Evolutionary conservation across 208 protist genomes (phyloP).

Genomic region (Acanthamoeba lenticulata): DNA sequence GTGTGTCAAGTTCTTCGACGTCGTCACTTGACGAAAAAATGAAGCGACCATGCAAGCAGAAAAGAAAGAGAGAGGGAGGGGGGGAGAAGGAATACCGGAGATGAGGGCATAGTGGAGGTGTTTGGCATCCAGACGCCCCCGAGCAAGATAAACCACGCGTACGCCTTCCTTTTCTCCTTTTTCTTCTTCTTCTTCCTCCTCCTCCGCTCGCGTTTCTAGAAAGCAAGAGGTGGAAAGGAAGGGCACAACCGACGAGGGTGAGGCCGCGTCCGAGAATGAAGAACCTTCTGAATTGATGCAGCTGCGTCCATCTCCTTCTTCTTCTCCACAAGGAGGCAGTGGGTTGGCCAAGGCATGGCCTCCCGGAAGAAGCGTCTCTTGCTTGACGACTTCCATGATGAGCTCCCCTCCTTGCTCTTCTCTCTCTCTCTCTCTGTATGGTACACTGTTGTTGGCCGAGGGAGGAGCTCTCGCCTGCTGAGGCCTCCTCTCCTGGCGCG

Average conservation of each 20-base stretch:
- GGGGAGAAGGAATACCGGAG: not conserved
- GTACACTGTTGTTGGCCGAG: too few species aligned
- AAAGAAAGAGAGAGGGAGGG: not conserved
- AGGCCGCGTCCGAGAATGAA: too few species aligned
- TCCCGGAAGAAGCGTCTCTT: too few species aligned
- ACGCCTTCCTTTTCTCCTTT: not conserved
- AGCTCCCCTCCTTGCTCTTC: too few species aligned
- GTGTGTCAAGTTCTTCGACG: too few species aligned
- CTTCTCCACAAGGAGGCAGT: not conserved
- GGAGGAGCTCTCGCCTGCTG: not conserved
- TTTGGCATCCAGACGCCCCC: not conserved
- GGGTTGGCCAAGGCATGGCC: not conserved
- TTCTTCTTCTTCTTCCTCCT: not conserved
- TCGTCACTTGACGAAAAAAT: not conserved
- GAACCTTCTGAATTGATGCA: too few species aligned
- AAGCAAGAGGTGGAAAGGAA: not conserved
- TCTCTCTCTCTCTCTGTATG: not conserved
- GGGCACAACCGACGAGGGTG: not conserved
- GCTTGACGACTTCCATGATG: not conserved
- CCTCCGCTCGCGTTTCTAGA: not conserved
- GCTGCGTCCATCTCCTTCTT: too few species aligned
- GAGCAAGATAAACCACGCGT: not conserved
- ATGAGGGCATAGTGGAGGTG: slow-evolving; percentile 47
- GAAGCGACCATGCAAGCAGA: not conserved
- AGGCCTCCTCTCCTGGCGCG: not conserved